A percentile compares a stretch with the other conserved stretches of the same genome.
phyloP scores from a whole-genome alignment of 345 rosid species.

The Gynandropsis gynandra region DNA sequence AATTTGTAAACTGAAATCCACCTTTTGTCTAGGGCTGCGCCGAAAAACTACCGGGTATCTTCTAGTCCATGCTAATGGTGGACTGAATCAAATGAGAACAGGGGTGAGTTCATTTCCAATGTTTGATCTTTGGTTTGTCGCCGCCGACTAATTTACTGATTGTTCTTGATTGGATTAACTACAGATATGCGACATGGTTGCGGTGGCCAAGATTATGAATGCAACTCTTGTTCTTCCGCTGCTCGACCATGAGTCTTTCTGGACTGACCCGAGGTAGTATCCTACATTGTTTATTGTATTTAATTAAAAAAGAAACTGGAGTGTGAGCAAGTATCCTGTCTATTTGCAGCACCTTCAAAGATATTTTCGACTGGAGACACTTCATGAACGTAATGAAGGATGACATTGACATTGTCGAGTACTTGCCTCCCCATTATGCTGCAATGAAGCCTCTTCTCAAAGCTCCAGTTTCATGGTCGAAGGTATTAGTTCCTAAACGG shows the following conservation, averaged over 20 bases:
- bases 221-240: conserved; percentile 95
- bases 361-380: conserved; percentile 93
- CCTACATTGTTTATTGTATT: conserved; percentile 6
- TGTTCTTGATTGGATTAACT: conserved; percentile 15
- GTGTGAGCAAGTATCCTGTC: neutral
- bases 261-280: conserved; percentile 95
- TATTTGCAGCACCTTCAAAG: conserved; percentile 74
- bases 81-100: conserved; percentile 99
- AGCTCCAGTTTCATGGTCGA: conserved; percentile 99
- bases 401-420: conserved; percentile 75
- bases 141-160: conserved; percentile 5
- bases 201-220: conserved; percentile 90
- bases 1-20: conserved; percentile 7
- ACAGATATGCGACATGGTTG: conserved; percentile 99
- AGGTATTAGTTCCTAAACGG: conserved; percentile 42
- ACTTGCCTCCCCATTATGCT: conserved; percentile 51
- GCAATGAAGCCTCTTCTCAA: conserved; percentile 52
- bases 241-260: conserved; percentile 92
- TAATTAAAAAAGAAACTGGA: conserved; percentile 14
- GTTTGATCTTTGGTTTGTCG: conserved; percentile 1
- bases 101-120: conserved; percentile 49
- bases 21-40: conserved; percentile 25
- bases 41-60: conserved; percentile 71
- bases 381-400: conserved; percentile 65
- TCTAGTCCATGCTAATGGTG: conserved; percentile 91